phyloP scores from a whole-genome alignment of 345 rosid species.

The Rubroshorea leprosula region DNA sequence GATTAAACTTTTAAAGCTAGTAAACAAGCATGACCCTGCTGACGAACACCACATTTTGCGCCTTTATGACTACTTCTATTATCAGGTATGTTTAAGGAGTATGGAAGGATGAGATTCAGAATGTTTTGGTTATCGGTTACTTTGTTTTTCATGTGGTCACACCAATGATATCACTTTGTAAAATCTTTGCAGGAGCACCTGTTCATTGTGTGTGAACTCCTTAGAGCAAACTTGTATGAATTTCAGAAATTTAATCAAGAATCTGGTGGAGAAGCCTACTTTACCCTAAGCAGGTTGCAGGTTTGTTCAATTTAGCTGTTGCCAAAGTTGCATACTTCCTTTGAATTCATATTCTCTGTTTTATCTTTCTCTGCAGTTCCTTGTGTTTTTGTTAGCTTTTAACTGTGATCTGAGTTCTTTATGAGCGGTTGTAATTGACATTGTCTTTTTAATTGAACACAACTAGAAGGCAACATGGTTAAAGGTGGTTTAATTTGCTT shows the following conservation, averaged over 20 bases:
- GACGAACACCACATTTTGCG: constrained; percentile 83
- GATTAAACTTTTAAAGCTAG: constrained; percentile 85
- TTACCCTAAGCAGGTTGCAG: constrained; percentile 67
- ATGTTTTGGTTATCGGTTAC: not conserved
- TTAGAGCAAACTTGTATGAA: constrained; percentile 77
- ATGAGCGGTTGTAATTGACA: too few relatives aligned
- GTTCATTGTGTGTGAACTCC: constrained; percentile 92
- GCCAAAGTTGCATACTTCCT: too few relatives aligned
- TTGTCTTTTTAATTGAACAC: not conserved
- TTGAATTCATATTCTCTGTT: too few relatives aligned
- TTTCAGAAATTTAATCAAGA: constrained; percentile 83
- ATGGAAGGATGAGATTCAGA: not conserved
- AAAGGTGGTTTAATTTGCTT: too few relatives aligned
- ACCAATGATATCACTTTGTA: constrained; percentile 1
- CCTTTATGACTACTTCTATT: constrained; percentile 92
- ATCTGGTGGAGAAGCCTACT: constrained; percentile 72
- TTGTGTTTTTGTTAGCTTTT: too few relatives aligned
- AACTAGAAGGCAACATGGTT: too few relatives aligned
- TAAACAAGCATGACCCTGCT: constrained; percentile 79
- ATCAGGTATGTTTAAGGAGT: constrained; percentile 42
- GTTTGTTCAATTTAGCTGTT: constrained; percentile 36
- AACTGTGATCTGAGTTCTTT: too few relatives aligned
- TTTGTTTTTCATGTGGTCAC: not conserved
- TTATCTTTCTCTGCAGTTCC: too few relatives aligned
- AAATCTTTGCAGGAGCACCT: constrained; percentile 66